Base-by-base conservation (phyloP, 1,284 basidiomycete species). In the Austropuccinia psidii region DNA sequence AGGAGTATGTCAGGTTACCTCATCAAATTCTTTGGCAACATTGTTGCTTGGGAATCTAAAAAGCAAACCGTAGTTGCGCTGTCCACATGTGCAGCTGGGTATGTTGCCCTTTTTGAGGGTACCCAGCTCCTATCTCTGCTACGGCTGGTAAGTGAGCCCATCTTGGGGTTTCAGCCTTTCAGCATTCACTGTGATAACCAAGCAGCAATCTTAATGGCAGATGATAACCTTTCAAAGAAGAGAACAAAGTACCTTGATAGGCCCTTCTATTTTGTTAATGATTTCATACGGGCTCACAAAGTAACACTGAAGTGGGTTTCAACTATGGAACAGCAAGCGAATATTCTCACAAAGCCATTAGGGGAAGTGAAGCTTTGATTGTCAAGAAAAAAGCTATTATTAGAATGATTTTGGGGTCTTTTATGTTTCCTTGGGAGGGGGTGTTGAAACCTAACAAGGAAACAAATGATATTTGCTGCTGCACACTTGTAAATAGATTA, bases 51-150 rank as follows among this genome's bases (percentile, higher is more conserved):
- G 64, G 49, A 11, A 3, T 41, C 64, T 2, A 50, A 52, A 37
- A 8, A 33, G 24, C 64, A 66, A 54, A 43, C 17, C 13, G n/a
- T 39, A 8, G 60, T 62, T 5, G 37, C 60, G 24, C 13, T 35
- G n/a, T 62, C 64, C 2, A 66, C 49, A 3, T 66, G 64, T 39
- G 47, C 31, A 11, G 64, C 64, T 5, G 64, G 52, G 24, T 66
- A 66, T 24, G 21, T 64, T 15, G 60, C 60, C 4, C 27, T 64
- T 1, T 64, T 45, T 4, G 43, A 47, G 1, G 60, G 60, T 3
- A 2, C 60, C 4, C 24, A 47, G 35, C 8, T 9, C 1, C 27
- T 64, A 1, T 37, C 60, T 13, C 9, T 17, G n/a, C 29, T 58
- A 13, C 24, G 11, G 13, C 24, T 8, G 9, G 19, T 58, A 13